A percentile compares a stretch with the other conserved stretches of the same genome.
phyloP scores from a whole-genome alignment of 2,329 filamentous ascomycete species.

The Fusarium foetens region DNA sequence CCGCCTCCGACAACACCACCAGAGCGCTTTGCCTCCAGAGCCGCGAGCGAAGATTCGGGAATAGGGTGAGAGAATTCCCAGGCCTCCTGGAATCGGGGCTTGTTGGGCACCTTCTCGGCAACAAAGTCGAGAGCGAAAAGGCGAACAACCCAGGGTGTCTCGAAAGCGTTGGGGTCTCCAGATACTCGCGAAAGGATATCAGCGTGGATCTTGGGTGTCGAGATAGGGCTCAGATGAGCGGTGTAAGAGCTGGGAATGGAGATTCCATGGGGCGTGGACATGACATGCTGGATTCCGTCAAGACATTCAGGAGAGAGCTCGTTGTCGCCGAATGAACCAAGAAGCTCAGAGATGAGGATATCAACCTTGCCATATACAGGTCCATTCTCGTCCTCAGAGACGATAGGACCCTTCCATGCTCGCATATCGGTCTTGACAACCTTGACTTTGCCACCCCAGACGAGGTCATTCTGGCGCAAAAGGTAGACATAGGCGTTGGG shows the following conservation, averaged over 20 bases:
- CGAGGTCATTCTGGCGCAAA: constrained; percentile 81
- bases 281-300: constrained; percentile 91
- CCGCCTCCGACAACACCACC: constrained; percentile 74
- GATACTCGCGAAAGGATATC: constrained; percentile 75
- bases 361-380: constrained; percentile 77
- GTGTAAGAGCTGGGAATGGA: constrained; percentile 95
- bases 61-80: constrained; percentile 86
- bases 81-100: constrained; percentile 74
- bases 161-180: constrained; percentile 77
- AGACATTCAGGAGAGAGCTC: constrained; percentile 96
- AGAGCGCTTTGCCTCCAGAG: constrained; percentile 66
- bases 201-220: constrained; percentile 84
- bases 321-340: constrained; percentile 96
- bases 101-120: constrained; percentile 69
- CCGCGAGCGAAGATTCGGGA: constrained; percentile 65
- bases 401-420: constrained; percentile 85
- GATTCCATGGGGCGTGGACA: constrained; percentile 82
- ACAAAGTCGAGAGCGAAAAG: constrained; percentile 90
- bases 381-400: constrained; percentile 56
- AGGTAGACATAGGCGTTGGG: constrained; percentile 96
- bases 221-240: constrained; percentile 90
- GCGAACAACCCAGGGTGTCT: constrained; percentile 95
- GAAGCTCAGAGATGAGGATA: constrained; percentile 91
- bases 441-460: constrained; percentile 84
- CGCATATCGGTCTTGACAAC: constrained; percentile 98